These are phyloP conservation scores for Neurospora hispaniola DNA, from an alignment of 495 filamentous ascomycete genomes.

Conservation along the genomic window DNA sequence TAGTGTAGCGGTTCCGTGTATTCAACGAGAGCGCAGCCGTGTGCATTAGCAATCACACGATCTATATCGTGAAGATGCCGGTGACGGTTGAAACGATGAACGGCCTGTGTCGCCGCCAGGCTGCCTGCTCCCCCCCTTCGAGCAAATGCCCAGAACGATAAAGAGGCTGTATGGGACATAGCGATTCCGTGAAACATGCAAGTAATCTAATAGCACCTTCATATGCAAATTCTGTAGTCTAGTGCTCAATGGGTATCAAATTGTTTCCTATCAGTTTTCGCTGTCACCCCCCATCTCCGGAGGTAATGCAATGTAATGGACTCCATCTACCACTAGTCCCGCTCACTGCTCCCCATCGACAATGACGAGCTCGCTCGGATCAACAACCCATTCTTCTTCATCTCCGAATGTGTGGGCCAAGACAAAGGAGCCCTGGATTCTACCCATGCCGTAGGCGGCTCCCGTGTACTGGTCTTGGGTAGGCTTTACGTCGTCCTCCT, in stretches of 20 bases:
- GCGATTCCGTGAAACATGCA: background rate
- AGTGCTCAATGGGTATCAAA: background rate
- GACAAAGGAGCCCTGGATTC: conserved; percentile 47
- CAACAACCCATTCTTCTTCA: conserved; percentile 33
- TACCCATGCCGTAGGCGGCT: conserved; percentile 44
- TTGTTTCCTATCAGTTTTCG: background rate
- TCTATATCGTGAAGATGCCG: background rate
- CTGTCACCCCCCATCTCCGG: background rate
- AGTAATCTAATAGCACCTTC: background rate
- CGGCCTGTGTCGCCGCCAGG: background rate
- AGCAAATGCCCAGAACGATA: background rate
- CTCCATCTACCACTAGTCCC: background rate
- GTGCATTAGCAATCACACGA: background rate
- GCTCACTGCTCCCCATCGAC: conserved; percentile 5
- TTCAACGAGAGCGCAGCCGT: background rate
- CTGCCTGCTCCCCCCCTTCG: background rate
- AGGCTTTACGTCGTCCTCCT: conserved; percentile 31
- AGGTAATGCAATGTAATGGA: background rate
- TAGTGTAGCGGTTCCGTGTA: background rate
- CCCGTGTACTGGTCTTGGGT: conserved; percentile 25
- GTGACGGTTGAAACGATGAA: background rate
- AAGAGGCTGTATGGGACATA: background rate
- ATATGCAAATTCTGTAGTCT: background rate
- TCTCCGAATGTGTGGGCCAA: conserved; percentile 44
- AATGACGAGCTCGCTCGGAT: conserved; percentile 16